Evolutionary conservation across 768 basidiomycete genomes (phyloP), one percentile per base, ranked within the genome.

Genomic region (Leccinum incarnatum): DNA sequence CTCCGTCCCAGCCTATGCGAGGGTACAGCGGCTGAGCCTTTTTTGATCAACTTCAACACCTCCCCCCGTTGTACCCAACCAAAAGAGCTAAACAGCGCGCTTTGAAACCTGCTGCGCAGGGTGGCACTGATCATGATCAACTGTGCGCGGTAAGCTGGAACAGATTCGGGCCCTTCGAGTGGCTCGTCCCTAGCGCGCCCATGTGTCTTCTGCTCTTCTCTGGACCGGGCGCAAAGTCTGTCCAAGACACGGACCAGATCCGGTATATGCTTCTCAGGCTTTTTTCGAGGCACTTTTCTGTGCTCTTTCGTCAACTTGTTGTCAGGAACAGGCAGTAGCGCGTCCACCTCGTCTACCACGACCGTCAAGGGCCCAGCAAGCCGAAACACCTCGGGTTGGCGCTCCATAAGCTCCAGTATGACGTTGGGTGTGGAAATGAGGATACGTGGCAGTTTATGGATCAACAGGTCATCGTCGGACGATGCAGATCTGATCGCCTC

Each of bases 311-410:
- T 47, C 72, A 71, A 58, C 75, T 78, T 58, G 67, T 70, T 51
- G 8, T 4, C 46, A 19, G 86, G 81, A 5, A 79, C 72, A 58
- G 81, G 82, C 55, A 93, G 76, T 42, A 91, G 74, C 69, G 85
- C 87, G 66, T 92, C 91, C 50, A 83, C 86, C 68, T 92, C 90
- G 62, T 92, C 90, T 55, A 91, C 83, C 36, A 85, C 84, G 50
- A 92, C 78, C 2, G 79, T 81, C 14, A 80, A 80, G 53, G 89
- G 72, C 51, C 71, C 72, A 6, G 70, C 64, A 51, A 88, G 60
- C 54, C 77, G 76, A 19, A 89, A 69, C 14, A 74, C 77, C 19
- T 73, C 65, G 1, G 77, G 64, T 49, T 83, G 79, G 54, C 70
- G 66, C 42, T 78, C 70, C 25, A 82, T 75, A 29, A 85, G 75